phyloP scores from a whole-genome alignment of 129 eudicot species.

The Heracleum sosnowskyi region DNA sequence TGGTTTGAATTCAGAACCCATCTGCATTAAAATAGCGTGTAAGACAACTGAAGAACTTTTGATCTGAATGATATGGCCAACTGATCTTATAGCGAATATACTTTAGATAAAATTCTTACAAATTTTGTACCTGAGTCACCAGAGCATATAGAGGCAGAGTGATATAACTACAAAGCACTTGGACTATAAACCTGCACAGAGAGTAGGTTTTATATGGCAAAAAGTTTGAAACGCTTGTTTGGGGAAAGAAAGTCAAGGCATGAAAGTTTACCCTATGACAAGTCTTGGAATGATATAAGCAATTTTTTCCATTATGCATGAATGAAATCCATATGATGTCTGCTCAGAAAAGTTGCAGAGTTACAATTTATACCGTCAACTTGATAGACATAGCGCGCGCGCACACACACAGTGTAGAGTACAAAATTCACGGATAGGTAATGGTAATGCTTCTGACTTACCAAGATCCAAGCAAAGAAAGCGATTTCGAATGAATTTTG shows the following conservation, averaged over 20 bases:
- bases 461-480: conserved; percentile 35
- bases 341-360: conserved; percentile 7
- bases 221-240: background rate
- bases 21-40: conserved; percentile 21
- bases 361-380: too few relatives aligned
- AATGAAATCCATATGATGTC: conserved; percentile 36
- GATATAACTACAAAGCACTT: conserved; percentile 60
- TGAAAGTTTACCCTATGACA: conserved; percentile 32
- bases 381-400: too few relatives aligned
- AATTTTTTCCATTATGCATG: conserved; percentile 48
- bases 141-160: conserved; percentile 53
- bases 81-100: too few relatives aligned
- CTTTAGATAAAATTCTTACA: too few relatives aligned
- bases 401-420: too few relatives aligned
- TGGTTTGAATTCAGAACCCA: conserved; percentile 68
- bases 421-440: too few relatives aligned
- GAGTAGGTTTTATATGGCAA: background rate
- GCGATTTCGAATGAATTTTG: conserved; percentile 36
- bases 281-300: conserved; percentile 44
- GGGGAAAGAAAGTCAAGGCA: background rate
- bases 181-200: conserved; percentile 38
- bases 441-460: background rate
- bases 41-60: background rate
- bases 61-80: too few relatives aligned
- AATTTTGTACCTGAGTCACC: conserved; percentile 40